phyloP scores from a whole-genome alignment of 352 stramenopile genomes.

The Globisporangium okanoganense region DNA sequence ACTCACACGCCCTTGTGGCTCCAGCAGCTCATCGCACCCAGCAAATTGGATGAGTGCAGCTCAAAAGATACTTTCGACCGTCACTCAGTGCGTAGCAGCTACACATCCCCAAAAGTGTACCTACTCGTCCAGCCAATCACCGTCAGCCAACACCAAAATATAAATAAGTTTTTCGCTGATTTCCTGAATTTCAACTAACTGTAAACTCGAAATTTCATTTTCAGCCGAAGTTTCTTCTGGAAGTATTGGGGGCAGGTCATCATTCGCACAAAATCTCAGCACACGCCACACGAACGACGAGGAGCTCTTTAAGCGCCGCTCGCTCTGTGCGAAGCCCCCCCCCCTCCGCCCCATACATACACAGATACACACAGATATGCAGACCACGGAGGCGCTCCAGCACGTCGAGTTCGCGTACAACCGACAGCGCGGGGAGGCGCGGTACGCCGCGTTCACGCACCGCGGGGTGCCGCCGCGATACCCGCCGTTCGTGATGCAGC shows the following conservation, averaged over 20 bases:
- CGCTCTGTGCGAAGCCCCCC: not conserved
- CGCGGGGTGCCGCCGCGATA: constrained; percentile 68
- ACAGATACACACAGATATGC: not conserved
- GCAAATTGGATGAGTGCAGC: not conserved
- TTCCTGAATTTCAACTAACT: too few relatives aligned
- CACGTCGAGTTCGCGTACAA: constrained; percentile 75
- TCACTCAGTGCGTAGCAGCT: not conserved
- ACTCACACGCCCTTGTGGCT: not conserved
- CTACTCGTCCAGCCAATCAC: not conserved
- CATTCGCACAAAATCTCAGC: constrained; percentile 2
- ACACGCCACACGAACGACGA: not conserved
- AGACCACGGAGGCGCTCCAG: constrained; percentile 39
- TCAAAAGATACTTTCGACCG: not conserved
- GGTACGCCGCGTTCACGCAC: constrained; percentile 53
- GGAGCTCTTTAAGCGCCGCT: not conserved
- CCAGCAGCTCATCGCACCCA: not conserved
- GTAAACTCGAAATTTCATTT: too few relatives aligned
- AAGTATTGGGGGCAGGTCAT: not conserved
- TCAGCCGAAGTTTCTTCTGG: constrained; percentile 9
- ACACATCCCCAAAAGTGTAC: constrained; percentile 1
- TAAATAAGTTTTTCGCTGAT: too few relatives aligned
- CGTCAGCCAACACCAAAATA: too few relatives aligned
- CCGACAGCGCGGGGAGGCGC: constrained; percentile 52
- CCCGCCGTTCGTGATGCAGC: constrained; percentile 59
- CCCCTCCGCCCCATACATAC: not conserved